Conservation (phyloP, 148 eudicot species). For the Salicornia ramosissima region DNA sequence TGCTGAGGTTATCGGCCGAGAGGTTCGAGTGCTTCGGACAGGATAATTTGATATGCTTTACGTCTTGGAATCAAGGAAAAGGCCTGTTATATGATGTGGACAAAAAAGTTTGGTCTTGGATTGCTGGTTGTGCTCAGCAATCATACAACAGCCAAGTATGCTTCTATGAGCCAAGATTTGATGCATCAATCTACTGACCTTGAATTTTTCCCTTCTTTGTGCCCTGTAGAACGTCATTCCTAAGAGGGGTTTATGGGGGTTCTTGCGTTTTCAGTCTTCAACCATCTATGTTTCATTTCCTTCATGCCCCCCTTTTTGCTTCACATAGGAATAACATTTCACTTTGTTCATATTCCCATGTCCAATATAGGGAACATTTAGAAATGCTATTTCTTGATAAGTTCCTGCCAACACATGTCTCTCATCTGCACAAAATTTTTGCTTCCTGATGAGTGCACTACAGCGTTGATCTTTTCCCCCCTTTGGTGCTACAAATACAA, state of each 20-base stretch:
- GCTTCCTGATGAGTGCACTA: conserved; percentile 19
- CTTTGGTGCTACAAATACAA: background rate
- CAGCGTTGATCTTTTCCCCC: background rate
- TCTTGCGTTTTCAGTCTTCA: background rate
- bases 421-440: conserved; percentile 5
- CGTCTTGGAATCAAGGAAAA: conserved; percentile 98
- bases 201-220: conserved; percentile 8
- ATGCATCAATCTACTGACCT: conserved; percentile 62
- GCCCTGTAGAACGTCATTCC: background rate
- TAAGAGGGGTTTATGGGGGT: background rate
- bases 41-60: conserved; percentile 85
- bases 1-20: conserved; percentile 85
- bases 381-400: conserved; percentile 3
- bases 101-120: conserved; percentile 96
- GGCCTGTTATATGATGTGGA: conserved; percentile 92
- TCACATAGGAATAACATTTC: conserved; percentile 7
- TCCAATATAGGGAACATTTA: background rate
- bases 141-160: conserved; percentile 91
- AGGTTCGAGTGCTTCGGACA: conserved; percentile 98
- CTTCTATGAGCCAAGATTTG: conserved; percentile 98
- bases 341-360: background rate
- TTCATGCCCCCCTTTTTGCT: conserved; percentile 1
- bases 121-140: conserved; percentile 90
- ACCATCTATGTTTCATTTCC: conserved; percentile 4
- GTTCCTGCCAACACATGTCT: background rate